Conservation (phyloP, 2,329 filamentous ascomycete genomes). For the Colletotrichum orbiculare region DNA sequence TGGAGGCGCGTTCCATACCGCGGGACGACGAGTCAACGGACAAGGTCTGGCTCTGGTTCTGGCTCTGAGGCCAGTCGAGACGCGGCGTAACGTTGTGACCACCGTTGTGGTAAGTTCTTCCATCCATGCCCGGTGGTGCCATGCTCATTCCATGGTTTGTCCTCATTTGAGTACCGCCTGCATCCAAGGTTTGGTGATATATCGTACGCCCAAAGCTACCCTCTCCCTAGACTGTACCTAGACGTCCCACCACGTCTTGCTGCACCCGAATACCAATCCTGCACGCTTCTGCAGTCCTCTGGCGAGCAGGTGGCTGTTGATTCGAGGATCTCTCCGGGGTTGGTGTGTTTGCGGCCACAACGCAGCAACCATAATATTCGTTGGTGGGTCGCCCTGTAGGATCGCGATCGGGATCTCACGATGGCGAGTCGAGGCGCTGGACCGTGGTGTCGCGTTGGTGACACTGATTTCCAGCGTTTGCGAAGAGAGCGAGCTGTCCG, state of each 20-base stretch:
- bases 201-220: slow-evolving; percentile 4
- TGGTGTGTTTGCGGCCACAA: slow-evolving; percentile 26
- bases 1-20: slow-evolving; percentile 49
- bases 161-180: slow-evolving; percentile 45
- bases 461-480: slow-evolving; percentile 5
- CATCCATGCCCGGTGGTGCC: slow-evolving; percentile 59
- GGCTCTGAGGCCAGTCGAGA: slow-evolving; percentile 47
- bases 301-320: neutral
- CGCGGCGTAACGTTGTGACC: slow-evolving; percentile 50
- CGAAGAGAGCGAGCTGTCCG: slow-evolving; percentile 10
- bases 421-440: slow-evolving; percentile 7
- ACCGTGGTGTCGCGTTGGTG: neutral
- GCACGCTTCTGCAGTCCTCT: slow-evolving; percentile 15
- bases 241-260: slow-evolving; percentile 32
- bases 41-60: slow-evolving; percentile 38
- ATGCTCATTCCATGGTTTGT: slow-evolving; percentile 58
- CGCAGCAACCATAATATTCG: slow-evolving; percentile 31
- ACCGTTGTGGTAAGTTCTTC: slow-evolving; percentile 50
- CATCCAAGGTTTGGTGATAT: slow-evolving; percentile 27
- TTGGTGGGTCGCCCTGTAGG: slow-evolving; percentile 8
- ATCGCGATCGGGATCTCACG: slow-evolving; percentile 20
- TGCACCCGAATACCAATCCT: slow-evolving; percentile 19
- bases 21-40: slow-evolving; percentile 35
- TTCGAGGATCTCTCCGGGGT: slow-evolving; percentile 10
- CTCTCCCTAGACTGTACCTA: slow-evolving; percentile 11